Evolutionary conservation across 106 monocot genomes (phyloP), one percentile per base, ranked within the genome.

Genomic region (Agapanthus africanus): DNA sequence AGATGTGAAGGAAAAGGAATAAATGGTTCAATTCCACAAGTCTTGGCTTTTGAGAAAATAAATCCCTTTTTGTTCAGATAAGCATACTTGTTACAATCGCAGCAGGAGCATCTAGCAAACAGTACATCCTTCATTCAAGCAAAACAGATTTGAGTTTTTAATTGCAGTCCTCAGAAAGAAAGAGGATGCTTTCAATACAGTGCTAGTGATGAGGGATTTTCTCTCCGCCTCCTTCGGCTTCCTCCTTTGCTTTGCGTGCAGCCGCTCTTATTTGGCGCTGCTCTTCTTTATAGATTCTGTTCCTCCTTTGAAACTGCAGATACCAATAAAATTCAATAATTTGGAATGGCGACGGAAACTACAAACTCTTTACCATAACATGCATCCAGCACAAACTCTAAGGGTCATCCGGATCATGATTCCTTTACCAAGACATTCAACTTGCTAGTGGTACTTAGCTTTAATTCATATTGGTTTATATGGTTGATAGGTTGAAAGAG

Each of bases 251-350:
- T 71, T 78, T 87, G 39, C 80, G 71, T 31, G 68, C 83, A 35
- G 87, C 87, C 32, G 85, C 94, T 75, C 94, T 87, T 59, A 91
- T 72, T 68, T 91, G 87, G 1, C 91, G 90, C 27, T 94, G 91
- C 66, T 94, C 94, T 78, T 94, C 94, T 76, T 91, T 91, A 40
- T 94, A 95, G 25, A 95, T 76, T 66, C 83, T 83, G 76, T 95
- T 91, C 67, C 95, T 88, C 73, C 95, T 66, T 86, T 85, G 88
- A 57, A 86, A 95, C 95, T 95, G 91, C 76, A 80, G 22, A 39
- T 35, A 28, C 18, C 3, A 25, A 13, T 3, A 57, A 57, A n/a
- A 18, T 57, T 3, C 31, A 57, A 0, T 1, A 57, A 11, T 28
- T 57, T 14, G 31, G 0, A 28, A 11, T 57, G 4, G 31, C 13